These are phyloP conservation scores for Litchi chinensis DNA, from an alignment of 345 rosid genomes.

Conservation along the genomic window DNA sequence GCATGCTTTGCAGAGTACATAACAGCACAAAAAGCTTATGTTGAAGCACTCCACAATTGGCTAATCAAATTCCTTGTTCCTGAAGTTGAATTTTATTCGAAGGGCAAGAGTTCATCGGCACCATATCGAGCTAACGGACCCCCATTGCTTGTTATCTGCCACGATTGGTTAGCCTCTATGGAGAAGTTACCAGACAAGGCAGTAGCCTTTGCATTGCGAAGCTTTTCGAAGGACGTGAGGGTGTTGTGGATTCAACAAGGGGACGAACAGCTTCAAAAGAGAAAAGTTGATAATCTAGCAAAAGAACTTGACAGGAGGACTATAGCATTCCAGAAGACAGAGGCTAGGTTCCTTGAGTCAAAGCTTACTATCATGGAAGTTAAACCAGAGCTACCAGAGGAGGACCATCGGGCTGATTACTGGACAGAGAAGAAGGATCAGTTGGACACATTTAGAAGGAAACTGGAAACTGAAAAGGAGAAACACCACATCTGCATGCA, in stretches of 20 bases:
- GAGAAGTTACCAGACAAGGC: conserved; percentile 54
- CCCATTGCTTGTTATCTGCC: conserved; percentile 51
- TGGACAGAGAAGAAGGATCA: conserved; percentile 47
- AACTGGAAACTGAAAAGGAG: conserved; percentile 54
- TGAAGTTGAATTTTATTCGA: conserved; percentile 58
- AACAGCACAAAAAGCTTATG: conserved; percentile 59
- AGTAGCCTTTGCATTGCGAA: conserved; percentile 49
- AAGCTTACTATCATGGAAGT: conserved; percentile 35
- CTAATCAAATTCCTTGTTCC: conserved; percentile 65
- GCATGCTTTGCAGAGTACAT: conserved; percentile 52
- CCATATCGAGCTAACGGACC: conserved; percentile 53
- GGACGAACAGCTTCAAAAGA: conserved; percentile 62
- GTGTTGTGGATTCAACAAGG: conserved; percentile 70
- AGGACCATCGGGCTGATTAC: conserved; percentile 27
- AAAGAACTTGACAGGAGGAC: conserved; percentile 61
- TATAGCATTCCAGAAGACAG: conserved; percentile 44
- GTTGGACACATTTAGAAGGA: conserved; percentile 49
- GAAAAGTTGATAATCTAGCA: conserved; percentile 62
- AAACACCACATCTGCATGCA: conserved; percentile 51
- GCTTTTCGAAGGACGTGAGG: conserved; percentile 61
- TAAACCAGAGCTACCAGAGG: conserved; percentile 30
- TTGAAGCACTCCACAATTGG: conserved; percentile 63
- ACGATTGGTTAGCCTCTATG: conserved; percentile 51
- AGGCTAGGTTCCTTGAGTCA: conserved; percentile 48
- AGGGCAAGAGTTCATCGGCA: conserved; percentile 41